Evolutionary conservation across 257 asterid species (phyloP), one percentile per base, ranked within the genome.

Genomic region (Jacaranda mimosifolia): DNA sequence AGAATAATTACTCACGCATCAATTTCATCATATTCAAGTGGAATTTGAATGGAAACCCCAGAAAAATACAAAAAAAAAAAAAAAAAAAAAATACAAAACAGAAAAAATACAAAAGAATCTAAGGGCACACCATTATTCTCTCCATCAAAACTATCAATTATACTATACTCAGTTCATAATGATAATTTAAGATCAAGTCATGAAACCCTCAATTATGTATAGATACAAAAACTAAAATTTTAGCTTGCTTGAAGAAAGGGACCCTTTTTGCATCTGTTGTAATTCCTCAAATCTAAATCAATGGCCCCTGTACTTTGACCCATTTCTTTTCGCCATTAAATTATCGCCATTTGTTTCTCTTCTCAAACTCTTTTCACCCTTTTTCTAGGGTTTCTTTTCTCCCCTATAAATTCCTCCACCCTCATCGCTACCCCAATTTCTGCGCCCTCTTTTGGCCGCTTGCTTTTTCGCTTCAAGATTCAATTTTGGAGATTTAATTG

Each of bases 371-470:
- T 53, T 18, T 42, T 58, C 12, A 43, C 60, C 63, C 49, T 21
- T 76, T 70, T 73, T 72, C 77, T 87, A 78, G 86, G 89, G 80
- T 70, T 87, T 70, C 80, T 56, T 75, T 72, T 43, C 80, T 55
- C 45, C 18, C 12, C 45, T 26, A 3, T 17, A 45, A 62, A 36
- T 59, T 39, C 55, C 60, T 63, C 53, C 76, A 57, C 19, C 52
- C 60, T 60, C 71, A 6, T 55, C n/a, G 45, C 42, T 17, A 38
- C 68, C 38, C 40, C 15, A 4, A 6, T 67, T 46, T 75, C 80
- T 12, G 65, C 79, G 71, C 19, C 72, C 32, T 39, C 35, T 53
- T 55, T 58, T 55, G n/a, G 38, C 69, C 69, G 76, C 68, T 78
- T 67, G 82, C n/a, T 70, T 77, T 55, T 78, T 58, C 65, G 55